Evolutionary conservation across 306 rosid species (phyloP), one percentile per base, ranked within the genome.

Genomic region (Dicorynia guianensis): DNA sequence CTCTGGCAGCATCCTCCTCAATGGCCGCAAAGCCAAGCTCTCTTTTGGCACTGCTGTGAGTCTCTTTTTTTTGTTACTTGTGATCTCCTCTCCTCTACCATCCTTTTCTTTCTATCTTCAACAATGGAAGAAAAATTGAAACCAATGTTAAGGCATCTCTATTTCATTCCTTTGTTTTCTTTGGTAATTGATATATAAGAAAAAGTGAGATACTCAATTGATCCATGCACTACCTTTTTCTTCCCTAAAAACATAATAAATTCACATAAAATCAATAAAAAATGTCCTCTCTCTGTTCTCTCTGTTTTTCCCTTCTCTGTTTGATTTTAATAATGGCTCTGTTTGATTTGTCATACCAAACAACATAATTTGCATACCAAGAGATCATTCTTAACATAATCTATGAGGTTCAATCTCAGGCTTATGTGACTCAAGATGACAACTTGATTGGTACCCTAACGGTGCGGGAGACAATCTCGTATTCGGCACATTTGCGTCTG

Each of bases 391-490:
- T 3, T 77, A 77, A 68, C 69, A 4, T n/a, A 17, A 19, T 47
- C 6, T 15, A 40, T 4, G 18, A 55, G 62, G 3, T 46, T 56
- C 6, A 39, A 75, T 56, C 77, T 19, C 57, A 96, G 99, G 99
- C 99, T 0, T 96, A 96, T 81, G 98, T 96, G 82, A 96, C 97
- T 17, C 99, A 96, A 90, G 99, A 96, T 77, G 99, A 96, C 82
- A 96, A 89, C 85, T 77, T 96, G 50, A 96, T 96, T 6, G 99
- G 99, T 1, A 96, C 99, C 25, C 33, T 96, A 34, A 92, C 99
- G 0, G 99, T 96, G 0, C 19, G 97, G 43, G 99, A 96, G 61
- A 96, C 98, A 3, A 92, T 96, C 3, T 79, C 93, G n/a, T 96
- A 90, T 14, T 96, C 99, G 3, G 99, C 98, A 7, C 42, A 87